phyloP scores from a whole-genome alignment of 2,329 filamentous ascomycete genomes.

The Clonostachys solani region DNA sequence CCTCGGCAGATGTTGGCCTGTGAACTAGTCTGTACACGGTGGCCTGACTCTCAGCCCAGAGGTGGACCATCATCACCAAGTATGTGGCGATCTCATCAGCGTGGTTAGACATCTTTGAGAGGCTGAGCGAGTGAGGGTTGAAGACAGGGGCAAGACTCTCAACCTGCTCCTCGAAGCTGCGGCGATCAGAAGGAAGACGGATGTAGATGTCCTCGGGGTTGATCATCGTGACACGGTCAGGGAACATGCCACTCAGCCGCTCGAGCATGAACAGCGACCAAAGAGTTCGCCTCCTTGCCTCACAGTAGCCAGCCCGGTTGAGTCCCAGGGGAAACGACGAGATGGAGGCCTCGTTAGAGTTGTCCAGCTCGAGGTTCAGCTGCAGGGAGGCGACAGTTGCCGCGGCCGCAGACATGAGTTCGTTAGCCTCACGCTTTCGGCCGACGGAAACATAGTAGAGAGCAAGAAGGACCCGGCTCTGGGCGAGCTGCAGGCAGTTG shows the following conservation, averaged over 20 bases:
- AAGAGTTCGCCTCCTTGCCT: conserved; percentile 66
- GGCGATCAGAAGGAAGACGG: conserved; percentile 58
- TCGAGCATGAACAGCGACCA: conserved; percentile 71
- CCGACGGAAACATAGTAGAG: conserved; percentile 62
- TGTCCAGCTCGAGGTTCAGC: conserved; percentile 58
- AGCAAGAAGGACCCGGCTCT: conserved; percentile 62
- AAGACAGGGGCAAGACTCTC: conserved; percentile 57
- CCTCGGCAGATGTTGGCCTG: conserved; percentile 15
- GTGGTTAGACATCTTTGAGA: conserved; percentile 12
- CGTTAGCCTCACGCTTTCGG: conserved; percentile 55
- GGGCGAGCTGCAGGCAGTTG: conserved; percentile 55
- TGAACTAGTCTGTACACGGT: conserved; percentile 42
- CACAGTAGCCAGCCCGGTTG: conserved; percentile 51
- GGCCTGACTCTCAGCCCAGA: conserved; percentile 62
- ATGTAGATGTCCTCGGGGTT: conserved; percentile 63
- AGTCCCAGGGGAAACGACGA: conserved; percentile 52
- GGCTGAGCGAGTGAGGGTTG: conserved; percentile 35
- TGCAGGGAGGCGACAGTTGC: conserved; percentile 55
- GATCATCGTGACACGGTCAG: conserved; percentile 48
- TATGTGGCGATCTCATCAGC: conserved; percentile 51
- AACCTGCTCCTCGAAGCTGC: conserved; percentile 56
- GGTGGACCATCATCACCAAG: conserved; percentile 56
- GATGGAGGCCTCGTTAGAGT: conserved; percentile 30
- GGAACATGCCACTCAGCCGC: conserved; percentile 57
- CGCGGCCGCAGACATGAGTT: conserved; percentile 59